These are phyloP conservation scores for Agrostemma githago DNA, from an alignment of 148 eudicot genomes.

Conservation along the genomic window DNA sequence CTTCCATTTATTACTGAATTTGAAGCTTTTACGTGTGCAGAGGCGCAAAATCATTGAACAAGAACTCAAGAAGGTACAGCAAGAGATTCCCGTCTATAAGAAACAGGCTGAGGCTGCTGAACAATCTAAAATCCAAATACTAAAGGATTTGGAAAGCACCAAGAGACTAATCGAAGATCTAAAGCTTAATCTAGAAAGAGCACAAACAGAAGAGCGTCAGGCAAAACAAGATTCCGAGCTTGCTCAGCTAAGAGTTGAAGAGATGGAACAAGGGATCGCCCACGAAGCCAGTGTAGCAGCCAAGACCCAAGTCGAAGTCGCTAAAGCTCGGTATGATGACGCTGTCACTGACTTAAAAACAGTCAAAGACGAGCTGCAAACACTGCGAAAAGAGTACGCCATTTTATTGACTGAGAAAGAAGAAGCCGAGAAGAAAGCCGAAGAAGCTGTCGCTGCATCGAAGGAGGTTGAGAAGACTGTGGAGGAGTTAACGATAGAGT, in stretches of 20 bases:
- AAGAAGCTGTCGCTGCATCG: constrained; percentile 53
- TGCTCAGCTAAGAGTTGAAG: constrained; percentile 80
- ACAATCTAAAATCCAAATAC: constrained; percentile 48
- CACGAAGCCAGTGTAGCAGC: constrained; percentile 90
- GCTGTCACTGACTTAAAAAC: constrained; percentile 62
- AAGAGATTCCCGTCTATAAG: constrained; percentile 72
- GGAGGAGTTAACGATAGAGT: constrained; percentile 79
- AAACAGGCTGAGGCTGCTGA: constrained; percentile 72
- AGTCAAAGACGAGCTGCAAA: constrained; percentile 50
- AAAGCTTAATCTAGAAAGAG: constrained; percentile 84
- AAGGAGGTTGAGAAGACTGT: constrained; percentile 84
- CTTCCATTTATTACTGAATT: constrained; percentile 1
- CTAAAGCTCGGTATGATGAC: constrained; percentile 57
- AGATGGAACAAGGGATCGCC: constrained; percentile 90
- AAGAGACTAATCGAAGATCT: constrained; percentile 82
- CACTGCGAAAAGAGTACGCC: constrained; percentile 51
- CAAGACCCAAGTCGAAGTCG: constrained; percentile 88
- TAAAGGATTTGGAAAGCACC: constrained; percentile 80
- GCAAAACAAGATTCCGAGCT: constrained; percentile 96
- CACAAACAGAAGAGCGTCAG: constrained; percentile 78
- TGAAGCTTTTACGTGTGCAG: constrained; percentile 32
- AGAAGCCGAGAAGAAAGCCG: constrained; percentile 67
- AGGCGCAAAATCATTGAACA: constrained; percentile 60
- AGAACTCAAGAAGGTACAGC: constrained; percentile 62
- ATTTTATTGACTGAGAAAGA: constrained; percentile 53